Evolutionary conservation across 2,329 filamentous ascomycete genomes (phyloP).

Genomic region (Beauveria asiatica): DNA sequence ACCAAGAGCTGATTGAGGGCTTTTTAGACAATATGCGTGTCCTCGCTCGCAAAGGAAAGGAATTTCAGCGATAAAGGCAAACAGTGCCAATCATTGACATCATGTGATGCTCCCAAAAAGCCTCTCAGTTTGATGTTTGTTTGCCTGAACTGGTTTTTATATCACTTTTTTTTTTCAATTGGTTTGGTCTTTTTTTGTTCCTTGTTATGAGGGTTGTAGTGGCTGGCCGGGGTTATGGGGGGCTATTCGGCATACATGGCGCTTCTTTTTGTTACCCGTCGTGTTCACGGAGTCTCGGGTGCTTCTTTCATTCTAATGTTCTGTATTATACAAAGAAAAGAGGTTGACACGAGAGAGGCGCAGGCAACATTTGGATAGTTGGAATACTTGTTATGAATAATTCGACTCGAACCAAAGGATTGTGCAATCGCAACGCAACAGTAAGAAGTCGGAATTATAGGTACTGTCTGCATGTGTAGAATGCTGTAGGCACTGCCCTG

Average conservation of each 20-base stretch:
- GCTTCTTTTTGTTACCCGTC: constrained; percentile 2
- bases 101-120: not conserved
- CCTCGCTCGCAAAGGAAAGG: constrained; percentile 38
- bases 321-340: constrained; percentile 4
- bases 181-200: not conserved
- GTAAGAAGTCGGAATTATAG: no score
- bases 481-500: not conserved
- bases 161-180: not conserved
- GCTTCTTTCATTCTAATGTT: not conserved
- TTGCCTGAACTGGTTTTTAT: not conserved
- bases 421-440: no score
- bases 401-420: no score
- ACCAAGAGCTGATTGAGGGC: constrained; percentile 60
- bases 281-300: not conserved
- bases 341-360: not conserved
- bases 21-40: constrained; percentile 66
- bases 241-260: constrained; percentile 1
- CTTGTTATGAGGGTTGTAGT: not conserved
- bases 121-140: not conserved
- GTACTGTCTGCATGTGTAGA: not conserved
- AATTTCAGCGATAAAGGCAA: constrained; percentile 17
- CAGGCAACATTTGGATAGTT: not conserved
- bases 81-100: not conserved
- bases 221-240: not conserved
- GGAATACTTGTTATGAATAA: not conserved